These are phyloP conservation scores for Galium porrigens DNA, from an alignment of 305 asterid genomes.

Conservation along the genomic window DNA sequence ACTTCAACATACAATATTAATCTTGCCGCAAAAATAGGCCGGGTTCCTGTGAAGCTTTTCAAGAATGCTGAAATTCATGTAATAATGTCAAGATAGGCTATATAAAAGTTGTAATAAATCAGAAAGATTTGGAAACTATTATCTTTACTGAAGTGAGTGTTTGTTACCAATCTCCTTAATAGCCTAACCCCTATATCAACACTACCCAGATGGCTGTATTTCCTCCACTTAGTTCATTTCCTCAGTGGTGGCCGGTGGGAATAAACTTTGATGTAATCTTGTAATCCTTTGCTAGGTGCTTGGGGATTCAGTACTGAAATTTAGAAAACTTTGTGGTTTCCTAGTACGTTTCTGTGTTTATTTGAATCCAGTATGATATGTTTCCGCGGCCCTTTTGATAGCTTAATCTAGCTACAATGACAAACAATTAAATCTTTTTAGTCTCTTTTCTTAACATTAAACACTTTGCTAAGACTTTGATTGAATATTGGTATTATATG, in stretches of 20 bases:
- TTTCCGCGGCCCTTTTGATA: not conserved
- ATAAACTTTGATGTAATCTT: not conserved
- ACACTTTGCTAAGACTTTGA: not conserved
- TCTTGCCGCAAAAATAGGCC: not conserved
- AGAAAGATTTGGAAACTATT: not conserved
- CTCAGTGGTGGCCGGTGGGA: not conserved
- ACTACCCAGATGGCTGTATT: not conserved
- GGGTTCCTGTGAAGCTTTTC: not conserved
- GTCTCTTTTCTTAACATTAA: not conserved
- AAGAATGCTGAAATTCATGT: not conserved
- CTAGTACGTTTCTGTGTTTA: not conserved
- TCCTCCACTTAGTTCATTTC: not conserved
- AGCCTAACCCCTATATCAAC: not conserved
- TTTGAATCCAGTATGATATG: not conserved
- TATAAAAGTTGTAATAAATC: not conserved
- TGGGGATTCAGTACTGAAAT: not conserved
- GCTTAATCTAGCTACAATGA: not conserved
- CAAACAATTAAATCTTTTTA: not conserved
- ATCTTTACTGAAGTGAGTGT: not conserved
- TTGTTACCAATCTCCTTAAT: not conserved
- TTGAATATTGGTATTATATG: not conserved
- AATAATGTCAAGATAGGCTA: not conserved
- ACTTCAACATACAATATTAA: not conserved
- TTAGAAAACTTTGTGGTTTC: not conserved
- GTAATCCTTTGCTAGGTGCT: not conserved